phyloP scores from a whole-genome alignment of 148 eudicot species.

The Rheum nobile region DNA sequence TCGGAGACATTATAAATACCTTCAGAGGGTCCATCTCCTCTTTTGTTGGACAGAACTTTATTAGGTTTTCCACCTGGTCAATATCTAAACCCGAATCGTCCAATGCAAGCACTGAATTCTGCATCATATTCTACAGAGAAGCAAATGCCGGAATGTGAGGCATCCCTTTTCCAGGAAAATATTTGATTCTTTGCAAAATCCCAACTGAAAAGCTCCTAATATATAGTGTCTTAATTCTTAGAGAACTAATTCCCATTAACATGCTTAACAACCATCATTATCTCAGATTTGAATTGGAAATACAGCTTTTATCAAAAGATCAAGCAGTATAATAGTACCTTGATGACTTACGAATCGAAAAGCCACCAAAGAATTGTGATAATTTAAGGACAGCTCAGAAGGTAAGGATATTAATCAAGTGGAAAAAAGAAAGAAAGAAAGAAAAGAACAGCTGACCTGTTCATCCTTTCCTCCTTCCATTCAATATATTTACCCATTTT shows the following conservation, averaged over 20 bases:
- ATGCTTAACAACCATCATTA: neutral
- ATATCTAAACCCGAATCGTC: conserved; percentile 52
- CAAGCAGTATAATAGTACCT: neutral
- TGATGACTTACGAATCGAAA: neutral
- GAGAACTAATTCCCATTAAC: neutral
- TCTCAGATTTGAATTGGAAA: neutral
- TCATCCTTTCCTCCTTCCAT: too few relatives aligned
- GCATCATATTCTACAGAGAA: conserved; percentile 7
- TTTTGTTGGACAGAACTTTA: conserved; percentile 61
- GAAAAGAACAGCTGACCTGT: too few relatives aligned
- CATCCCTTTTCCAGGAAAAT: neutral
- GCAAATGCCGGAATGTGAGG: neutral
- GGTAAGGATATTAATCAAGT: neutral
- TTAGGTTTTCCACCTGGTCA: conserved; percentile 59
- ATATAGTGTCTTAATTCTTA: neutral
- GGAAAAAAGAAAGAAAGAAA: neutral
- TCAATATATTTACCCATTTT: too few relatives aligned
- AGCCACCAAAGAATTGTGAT: neutral
- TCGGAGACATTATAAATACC: conserved; percentile 16
- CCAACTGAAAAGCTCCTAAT: neutral
- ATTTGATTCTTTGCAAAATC: neutral
- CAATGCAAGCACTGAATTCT: conserved; percentile 52
- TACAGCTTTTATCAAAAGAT: neutral
- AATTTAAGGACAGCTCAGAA: neutral
- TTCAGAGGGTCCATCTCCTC: conserved; percentile 55